Conservation (phyloP, 257 asterid genomes). For the Linderniella brevidens region DNA sequence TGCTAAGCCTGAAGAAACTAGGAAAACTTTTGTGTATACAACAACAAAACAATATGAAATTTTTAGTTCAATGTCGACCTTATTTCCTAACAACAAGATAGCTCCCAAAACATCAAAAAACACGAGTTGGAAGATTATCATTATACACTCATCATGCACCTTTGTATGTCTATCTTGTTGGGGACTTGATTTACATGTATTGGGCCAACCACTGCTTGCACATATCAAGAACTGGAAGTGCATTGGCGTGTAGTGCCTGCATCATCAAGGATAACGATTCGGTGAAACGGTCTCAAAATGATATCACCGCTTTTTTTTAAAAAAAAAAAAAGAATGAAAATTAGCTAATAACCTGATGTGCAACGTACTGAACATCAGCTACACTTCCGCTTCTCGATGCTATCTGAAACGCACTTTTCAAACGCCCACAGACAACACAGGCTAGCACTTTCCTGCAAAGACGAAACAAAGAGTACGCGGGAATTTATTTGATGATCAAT, state of each 20-base stretch:
- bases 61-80: too few species aligned
- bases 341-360: conserved; percentile 64
- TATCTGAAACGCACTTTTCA: conserved; percentile 92
- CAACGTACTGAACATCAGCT: conserved; percentile 96
- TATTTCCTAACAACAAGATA: too few species aligned
- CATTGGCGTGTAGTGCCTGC: conserved; percentile 93
- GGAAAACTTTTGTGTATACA: too few species aligned
- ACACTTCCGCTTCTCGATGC: conserved; percentile 98
- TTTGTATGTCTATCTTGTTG: too few species aligned
- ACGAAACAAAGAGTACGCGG: neutral
- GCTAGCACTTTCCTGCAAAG: conserved; percentile 85
- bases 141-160: too few species aligned
- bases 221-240: conserved; percentile 97
- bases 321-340: neutral
- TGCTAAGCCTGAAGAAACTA: too few species aligned
- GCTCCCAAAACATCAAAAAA: too few species aligned
- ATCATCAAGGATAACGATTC: too few species aligned
- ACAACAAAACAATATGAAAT: too few species aligned
- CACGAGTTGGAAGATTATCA: too few species aligned
- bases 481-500: neutral
- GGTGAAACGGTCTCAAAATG: conserved; percentile 10
- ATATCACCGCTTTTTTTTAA: neutral
- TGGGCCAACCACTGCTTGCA: conserved; percentile 96
- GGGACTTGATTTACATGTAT: conserved; percentile 42
- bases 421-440: conserved; percentile 94